Evolutionary conservation across 1,139 yeast genomes (phyloP), one percentile per base, ranked within the genome.

Genomic region (Geotrichum fermentans): DNA sequence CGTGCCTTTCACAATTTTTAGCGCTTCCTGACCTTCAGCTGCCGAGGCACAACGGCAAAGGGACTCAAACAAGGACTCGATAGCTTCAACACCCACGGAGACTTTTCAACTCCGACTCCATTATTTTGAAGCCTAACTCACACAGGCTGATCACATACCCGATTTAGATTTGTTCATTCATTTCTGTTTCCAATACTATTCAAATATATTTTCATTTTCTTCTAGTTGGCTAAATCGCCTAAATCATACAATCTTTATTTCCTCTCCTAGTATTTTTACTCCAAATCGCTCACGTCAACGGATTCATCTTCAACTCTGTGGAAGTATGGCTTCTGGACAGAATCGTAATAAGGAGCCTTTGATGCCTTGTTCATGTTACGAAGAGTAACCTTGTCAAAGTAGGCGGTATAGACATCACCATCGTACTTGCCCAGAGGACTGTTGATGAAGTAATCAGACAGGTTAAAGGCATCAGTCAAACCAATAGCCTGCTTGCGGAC

Each of bases 391-490:
- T 70, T 70, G 44, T 61, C 62, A 55, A 69, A 70, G 60, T 89
- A 89, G 68, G 86, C 80, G 66, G 82, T 82, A 72, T 89, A 90
- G 51, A 87, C 82, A 65, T 89, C 84, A 57, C 97, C 97, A 62
- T 87, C 82, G 68, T 78, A 84, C 60, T 74, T 76, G 55, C 97
- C 97, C 55, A 90, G 77, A 29, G 96, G 83, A 1, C 97, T 79
- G 70, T 89, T 87, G 65, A 90, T 77, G 70, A 84, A 78, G 72
- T 79, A 85, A 69, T 90, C 97, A 33, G 90, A 79, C 62, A 84
- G 76, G 70, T 83, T 82, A 77, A 90, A 90, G 5, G 96, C 78
- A 69, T 90, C 97, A n/a, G 95, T 85, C 60, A 86, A 74, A 18
- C 87, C 86, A 64, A 88, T 80, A 52, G 83, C 84, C 61, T 84